Evolutionary conservation across 805 yeast genomes (phyloP).

Genomic region (Clavispora carvajalis): DNA sequence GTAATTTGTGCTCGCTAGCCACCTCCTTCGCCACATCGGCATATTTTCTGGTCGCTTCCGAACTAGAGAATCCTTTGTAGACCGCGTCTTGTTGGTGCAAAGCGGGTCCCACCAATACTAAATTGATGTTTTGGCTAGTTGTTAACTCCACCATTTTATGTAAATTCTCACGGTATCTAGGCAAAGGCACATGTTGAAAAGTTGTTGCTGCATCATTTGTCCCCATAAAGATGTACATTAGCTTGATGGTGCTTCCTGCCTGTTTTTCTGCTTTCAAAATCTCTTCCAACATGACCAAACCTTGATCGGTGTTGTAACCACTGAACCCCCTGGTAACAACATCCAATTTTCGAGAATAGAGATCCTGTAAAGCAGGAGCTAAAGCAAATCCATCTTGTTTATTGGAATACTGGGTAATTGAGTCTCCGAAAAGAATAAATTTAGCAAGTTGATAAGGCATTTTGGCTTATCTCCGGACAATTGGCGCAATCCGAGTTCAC

Average conservation of each 20-base stretch:
- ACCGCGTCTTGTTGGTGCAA: constrained; percentile 39
- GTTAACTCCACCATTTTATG: constrained; percentile 37
- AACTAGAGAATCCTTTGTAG: constrained; percentile 30
- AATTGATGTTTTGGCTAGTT: constrained; percentile 38
- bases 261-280: constrained; percentile 41
- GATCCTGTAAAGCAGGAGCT: constrained; percentile 45
- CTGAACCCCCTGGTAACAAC: constrained; percentile 68
- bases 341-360: constrained; percentile 60
- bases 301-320: constrained; percentile 73
- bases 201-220: constrained; percentile 56
- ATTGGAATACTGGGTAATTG: constrained; percentile 55
- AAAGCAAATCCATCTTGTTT: constrained; percentile 40
- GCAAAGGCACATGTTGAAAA: constrained; percentile 45
- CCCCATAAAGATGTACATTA: constrained; percentile 68
- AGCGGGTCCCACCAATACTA: constrained; percentile 61
- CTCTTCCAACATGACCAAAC: constrained; percentile 29
- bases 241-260: constrained; percentile 23
- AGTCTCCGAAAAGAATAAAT: constrained; percentile 64
- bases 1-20: constrained; percentile 43
- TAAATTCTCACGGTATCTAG: constrained; percentile 46
- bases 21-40: constrained; percentile 44
- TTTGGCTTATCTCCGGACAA: background rate
- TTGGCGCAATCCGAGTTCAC: too few species aligned
- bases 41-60: constrained; percentile 43
- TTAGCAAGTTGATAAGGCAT: constrained; percentile 26